These are phyloP conservation scores for Cyclostephanos tholiformis DNA, from an alignment of 108 stramenopile species.

Conservation along the genomic window DNA sequence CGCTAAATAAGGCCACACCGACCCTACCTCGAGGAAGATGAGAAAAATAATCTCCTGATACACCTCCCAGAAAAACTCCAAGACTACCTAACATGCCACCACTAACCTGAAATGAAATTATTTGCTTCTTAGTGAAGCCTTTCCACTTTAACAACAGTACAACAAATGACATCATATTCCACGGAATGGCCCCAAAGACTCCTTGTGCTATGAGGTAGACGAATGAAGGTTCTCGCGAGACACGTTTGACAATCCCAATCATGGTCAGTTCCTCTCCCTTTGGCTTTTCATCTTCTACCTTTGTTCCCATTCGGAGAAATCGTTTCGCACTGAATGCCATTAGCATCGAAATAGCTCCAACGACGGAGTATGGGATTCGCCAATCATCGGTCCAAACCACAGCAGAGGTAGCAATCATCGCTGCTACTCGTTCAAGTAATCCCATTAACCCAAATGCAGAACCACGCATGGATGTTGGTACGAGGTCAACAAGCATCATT, in stretches of 20 bases:
- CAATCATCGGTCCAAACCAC: conserved; percentile 53
- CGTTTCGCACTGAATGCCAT: conserved; percentile 31
- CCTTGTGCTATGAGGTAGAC: conserved; percentile 59
- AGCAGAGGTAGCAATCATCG: conserved; percentile 46
- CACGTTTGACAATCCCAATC: conserved; percentile 45
- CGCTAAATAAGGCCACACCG: conserved; percentile 36
- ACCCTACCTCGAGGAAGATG: conserved; percentile 43
- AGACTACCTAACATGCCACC: conserved; percentile 38
- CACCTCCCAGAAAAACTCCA: conserved; percentile 53
- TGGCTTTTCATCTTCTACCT: conserved; percentile 5
- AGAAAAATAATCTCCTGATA: conserved; percentile 51
- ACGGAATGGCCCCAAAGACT: conserved; percentile 54
- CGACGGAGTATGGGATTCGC: conserved; percentile 41
- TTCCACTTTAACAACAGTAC: conserved; percentile 59
- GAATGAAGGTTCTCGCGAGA: conserved; percentile 52
- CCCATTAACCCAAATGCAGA: conserved; percentile 58
- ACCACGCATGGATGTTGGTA: conserved; percentile 38
- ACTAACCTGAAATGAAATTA: conserved; percentile 53
- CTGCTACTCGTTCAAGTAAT: conserved; percentile 51
- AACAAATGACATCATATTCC: conserved; percentile 66
- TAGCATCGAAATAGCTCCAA: conserved; percentile 45
- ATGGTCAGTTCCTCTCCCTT: conserved; percentile 34
- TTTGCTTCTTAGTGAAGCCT: conserved; percentile 53
- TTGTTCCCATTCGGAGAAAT: conserved; percentile 20
- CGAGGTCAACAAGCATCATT: conserved; percentile 51